phyloP scores from a whole-genome alignment of 176 grass and related monocot genomes.

The Coix lacrymajobi region DNA sequence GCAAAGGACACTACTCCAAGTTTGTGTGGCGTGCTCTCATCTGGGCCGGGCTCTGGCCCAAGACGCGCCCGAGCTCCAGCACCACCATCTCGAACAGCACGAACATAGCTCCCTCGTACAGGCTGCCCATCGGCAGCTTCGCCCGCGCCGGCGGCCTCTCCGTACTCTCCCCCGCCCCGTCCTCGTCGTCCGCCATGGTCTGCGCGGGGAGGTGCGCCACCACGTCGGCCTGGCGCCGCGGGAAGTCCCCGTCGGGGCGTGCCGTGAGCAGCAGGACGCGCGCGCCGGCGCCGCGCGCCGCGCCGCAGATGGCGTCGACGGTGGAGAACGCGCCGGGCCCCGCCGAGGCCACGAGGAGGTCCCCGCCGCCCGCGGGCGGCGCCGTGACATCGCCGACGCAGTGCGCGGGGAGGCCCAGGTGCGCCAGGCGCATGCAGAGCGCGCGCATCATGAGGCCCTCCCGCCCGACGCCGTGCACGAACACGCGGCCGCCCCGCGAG shows the following conservation, averaged over 20 bases:
- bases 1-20: conserved; percentile 31
- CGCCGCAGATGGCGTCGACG: conserved; percentile 80
- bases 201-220: conserved; percentile 63
- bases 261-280: conserved; percentile 80
- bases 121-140: conserved; percentile 91
- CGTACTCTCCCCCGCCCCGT: neutral
- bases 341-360: conserved; percentile 75
- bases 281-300: conserved; percentile 45
- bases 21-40: conserved; percentile 70
- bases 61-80: conserved; percentile 40
- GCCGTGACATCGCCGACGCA: conserved; percentile 72
- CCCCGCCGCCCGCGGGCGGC: conserved; percentile 25
- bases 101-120: conserved; percentile 91
- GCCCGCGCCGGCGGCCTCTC: neutral
- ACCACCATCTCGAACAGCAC: conserved; percentile 97
- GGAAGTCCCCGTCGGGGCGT: conserved; percentile 23
- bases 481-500: conserved; percentile 30
- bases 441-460: conserved; percentile 94
- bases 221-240: conserved; percentile 44
- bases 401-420: conserved; percentile 66
- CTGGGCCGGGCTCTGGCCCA: conserved; percentile 50
- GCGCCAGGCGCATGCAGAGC: conserved; percentile 91
- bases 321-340: conserved; percentile 82
- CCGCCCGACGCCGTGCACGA: conserved; percentile 91
- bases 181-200: conserved; percentile 77